These are phyloP conservation scores for Alloteropsis semialata DNA, from an alignment of 176 grass and related monocot species.

Conservation along the genomic window DNA sequence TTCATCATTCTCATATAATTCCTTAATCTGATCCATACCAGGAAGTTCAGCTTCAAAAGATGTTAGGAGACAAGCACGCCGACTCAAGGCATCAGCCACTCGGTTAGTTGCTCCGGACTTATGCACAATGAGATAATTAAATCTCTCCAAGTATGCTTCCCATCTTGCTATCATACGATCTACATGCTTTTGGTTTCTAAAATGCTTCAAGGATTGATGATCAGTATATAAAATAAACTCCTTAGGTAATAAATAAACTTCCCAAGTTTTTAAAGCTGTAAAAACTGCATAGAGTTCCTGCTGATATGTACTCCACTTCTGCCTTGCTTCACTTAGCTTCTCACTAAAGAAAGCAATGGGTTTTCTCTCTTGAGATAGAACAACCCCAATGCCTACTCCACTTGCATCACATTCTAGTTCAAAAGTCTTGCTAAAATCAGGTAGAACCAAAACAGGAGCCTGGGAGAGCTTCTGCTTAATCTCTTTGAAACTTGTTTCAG, in stretches of 20 bases:
- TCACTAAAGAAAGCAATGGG: constrained; percentile 1
- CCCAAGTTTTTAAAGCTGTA: not conserved
- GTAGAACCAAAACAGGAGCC: not conserved
- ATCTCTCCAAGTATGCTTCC: not conserved
- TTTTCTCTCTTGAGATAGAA: not conserved
- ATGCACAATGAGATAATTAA: not conserved
- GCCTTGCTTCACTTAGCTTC: not conserved
- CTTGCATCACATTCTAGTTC: not conserved
- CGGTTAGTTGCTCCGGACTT: not conserved
- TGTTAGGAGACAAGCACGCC: not conserved
- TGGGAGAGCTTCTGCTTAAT: not conserved
- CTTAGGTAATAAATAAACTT: not conserved
- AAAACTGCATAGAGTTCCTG: not conserved
- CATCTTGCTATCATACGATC: not conserved
- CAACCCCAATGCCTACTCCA: not conserved
- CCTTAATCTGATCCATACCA: not conserved
- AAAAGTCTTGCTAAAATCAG: not conserved
- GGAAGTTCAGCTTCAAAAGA: not conserved
- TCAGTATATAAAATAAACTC: not conserved
- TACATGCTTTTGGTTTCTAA: not conserved
- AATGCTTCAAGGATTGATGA: constrained; percentile 12
- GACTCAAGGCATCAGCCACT: not conserved
- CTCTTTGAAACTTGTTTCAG: not conserved
- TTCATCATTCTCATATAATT: constrained; percentile 5
- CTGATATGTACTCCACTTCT: not conserved